phyloP scores from a whole-genome alignment of 768 basidiomycete species.

The Pleurotus sapidus region DNA sequence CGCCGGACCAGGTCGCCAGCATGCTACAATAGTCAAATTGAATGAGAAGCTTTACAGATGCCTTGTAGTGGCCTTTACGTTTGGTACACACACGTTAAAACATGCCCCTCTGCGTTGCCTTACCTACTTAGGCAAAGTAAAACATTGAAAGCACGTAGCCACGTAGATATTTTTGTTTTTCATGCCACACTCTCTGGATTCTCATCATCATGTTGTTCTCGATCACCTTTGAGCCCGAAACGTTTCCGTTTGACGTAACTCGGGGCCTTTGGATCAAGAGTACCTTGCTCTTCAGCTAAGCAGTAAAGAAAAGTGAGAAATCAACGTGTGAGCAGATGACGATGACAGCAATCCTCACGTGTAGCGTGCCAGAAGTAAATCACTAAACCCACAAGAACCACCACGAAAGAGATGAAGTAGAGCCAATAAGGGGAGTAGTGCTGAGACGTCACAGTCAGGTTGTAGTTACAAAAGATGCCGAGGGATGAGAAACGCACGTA shows the following conservation, averaged over 20 bases:
- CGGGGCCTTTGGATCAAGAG: constrained; percentile 55
- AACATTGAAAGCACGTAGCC: too few relatives aligned
- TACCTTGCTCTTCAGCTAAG: constrained; percentile 73
- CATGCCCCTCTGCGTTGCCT: too few relatives aligned
- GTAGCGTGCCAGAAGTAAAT: constrained; percentile 86
- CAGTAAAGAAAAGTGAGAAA: too few relatives aligned
- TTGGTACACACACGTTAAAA: too few relatives aligned
- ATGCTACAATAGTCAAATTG: too few relatives aligned
- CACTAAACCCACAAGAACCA: constrained; percentile 71
- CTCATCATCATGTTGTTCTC: not conserved
- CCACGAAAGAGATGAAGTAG: constrained; percentile 76
- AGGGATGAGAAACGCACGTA: constrained; percentile 32
- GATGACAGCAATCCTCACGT: constrained; percentile 46
- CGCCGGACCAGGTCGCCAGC: too few relatives aligned
- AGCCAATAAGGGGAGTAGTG: constrained; percentile 85
- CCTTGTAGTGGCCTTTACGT: too few relatives aligned
- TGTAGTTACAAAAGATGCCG: not conserved
- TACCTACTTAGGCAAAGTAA: too few relatives aligned
- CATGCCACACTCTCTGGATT: not conserved
- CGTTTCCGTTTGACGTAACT: constrained; percentile 44
- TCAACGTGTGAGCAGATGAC: too few relatives aligned
- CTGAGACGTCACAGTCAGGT: constrained; percentile 30
- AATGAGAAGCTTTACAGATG: too few relatives aligned
- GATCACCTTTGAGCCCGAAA: constrained; percentile 12
- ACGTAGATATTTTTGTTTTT: not conserved